phyloP scores from a whole-genome alignment of 345 rosid species.

The Boechera stricta region DNA sequence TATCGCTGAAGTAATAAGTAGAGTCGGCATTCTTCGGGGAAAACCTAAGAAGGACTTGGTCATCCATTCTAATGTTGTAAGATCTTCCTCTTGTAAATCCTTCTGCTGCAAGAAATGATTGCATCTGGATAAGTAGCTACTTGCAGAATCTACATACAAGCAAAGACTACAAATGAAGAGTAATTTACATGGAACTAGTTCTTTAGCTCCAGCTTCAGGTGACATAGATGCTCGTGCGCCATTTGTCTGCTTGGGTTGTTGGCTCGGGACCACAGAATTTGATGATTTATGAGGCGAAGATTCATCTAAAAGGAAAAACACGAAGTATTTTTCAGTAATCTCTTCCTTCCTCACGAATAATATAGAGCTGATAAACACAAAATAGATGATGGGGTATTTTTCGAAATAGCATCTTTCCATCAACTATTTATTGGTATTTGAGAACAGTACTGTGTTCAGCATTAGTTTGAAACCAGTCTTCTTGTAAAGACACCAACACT shows the following conservation, averaged over 20 bases:
- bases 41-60: slow-evolving; percentile 83
- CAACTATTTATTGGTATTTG: slow-evolving; percentile 4
- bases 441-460: neutral
- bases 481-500: slow-evolving; percentile 25
- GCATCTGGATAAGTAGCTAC: slow-evolving; percentile 51
- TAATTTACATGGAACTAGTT: slow-evolving; percentile 70
- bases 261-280: slow-evolving; percentile 51
- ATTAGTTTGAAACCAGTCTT: slow-evolving; percentile 19
- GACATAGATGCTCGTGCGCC: slow-evolving; percentile 51
- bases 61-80: slow-evolving; percentile 97
- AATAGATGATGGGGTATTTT: neutral
- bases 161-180: slow-evolving; percentile 38
- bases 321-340: slow-evolving; percentile 30
- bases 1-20: slow-evolving; percentile 91
- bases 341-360: slow-evolving; percentile 18
- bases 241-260: slow-evolving; percentile 54
- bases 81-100: slow-evolving; percentile 95
- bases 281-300: slow-evolving; percentile 51
- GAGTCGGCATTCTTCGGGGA: slow-evolving; percentile 92
- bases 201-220: slow-evolving; percentile 48
- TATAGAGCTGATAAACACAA: slow-evolving; percentile 31
- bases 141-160: slow-evolving; percentile 32
- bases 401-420: slow-evolving; percentile 5
- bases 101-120: slow-evolving; percentile 82
- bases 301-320: slow-evolving; percentile 50